These are phyloP conservation scores for Vigna trinervia DNA, from an alignment of 306 rosid species.

Conservation along the genomic window DNA sequence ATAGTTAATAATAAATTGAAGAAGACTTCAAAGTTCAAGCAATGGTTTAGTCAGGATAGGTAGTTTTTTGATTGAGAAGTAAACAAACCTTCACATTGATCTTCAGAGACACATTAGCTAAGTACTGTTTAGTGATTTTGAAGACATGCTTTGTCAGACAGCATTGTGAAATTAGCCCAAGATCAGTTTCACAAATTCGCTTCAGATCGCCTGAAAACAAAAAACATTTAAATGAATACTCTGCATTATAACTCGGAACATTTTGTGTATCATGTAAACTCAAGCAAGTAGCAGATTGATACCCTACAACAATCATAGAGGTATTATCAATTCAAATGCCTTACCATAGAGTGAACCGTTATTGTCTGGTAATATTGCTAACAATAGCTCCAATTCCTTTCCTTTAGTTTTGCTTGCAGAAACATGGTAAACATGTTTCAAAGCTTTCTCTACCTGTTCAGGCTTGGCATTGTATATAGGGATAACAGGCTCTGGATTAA, in stretches of 20 bases:
- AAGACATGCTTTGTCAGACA: conserved; percentile 94
- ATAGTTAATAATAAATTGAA: conserved; percentile 1
- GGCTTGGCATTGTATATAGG: conserved; percentile 90
- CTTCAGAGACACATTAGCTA: conserved; percentile 92
- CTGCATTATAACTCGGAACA: conserved; percentile 1
- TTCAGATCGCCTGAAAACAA: conserved; percentile 83
- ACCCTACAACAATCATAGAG: neutral
- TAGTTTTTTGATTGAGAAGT: conserved; percentile 19
- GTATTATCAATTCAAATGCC: neutral
- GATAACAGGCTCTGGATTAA: conserved; percentile 79
- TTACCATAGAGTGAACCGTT: conserved; percentile 89
- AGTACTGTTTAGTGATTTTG: conserved; percentile 85
- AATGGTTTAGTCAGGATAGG: neutral
- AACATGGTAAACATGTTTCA: conserved; percentile 87
- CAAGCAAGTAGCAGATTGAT: neutral
- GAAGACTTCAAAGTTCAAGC: neutral
- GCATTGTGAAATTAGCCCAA: conserved; percentile 88
- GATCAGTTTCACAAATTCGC: conserved; percentile 93
- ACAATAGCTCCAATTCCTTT: conserved; percentile 82
- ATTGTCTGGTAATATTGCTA: conserved; percentile 91
- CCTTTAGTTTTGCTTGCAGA: conserved; percentile 84
- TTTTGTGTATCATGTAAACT: neutral
- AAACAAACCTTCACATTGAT: conserved; percentile 86
- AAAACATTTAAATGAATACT: conserved; percentile 13
- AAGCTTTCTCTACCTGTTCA: conserved; percentile 86